Conservation (phyloP, 2,329 filamentous ascomycete species). For the Trichoderma endophyticum region DNA sequence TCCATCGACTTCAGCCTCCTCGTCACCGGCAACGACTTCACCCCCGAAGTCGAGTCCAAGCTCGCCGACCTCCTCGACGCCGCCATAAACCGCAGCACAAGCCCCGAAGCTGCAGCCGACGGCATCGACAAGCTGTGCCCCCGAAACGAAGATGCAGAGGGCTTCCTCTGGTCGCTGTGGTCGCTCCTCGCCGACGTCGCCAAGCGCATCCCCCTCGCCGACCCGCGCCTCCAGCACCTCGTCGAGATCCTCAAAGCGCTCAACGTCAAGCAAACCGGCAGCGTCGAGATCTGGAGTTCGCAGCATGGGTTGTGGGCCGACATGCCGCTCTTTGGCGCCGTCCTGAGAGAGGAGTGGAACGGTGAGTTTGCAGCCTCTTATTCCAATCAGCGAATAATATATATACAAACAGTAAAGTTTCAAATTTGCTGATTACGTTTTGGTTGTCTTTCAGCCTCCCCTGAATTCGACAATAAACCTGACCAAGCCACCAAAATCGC, state of each 20-base stretch:
- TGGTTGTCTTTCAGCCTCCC: constrained; percentile 21
- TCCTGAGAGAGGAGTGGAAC: constrained; percentile 32
- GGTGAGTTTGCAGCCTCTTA: constrained; percentile 22
- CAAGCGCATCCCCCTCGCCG: constrained; percentile 28
- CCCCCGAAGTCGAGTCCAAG: neutral
- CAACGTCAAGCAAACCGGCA: constrained; percentile 23
- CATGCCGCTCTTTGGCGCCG: constrained; percentile 31
- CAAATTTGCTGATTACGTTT: neutral
- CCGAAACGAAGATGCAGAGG: constrained; percentile 22
- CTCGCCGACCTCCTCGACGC: constrained; percentile 24
- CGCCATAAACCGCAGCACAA: constrained; percentile 22
- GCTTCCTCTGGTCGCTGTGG: constrained; percentile 33
- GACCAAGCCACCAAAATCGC: constrained; percentile 22
- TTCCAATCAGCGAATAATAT: neutral
- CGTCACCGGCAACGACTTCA: neutral
- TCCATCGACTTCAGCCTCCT: neutral
- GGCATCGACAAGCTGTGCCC: constrained; percentile 29
- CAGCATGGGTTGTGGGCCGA: constrained; percentile 29
- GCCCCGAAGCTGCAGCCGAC: constrained; percentile 23
- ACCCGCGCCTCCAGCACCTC: constrained; percentile 28
- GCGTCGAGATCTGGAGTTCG: constrained; percentile 30
- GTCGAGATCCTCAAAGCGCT: constrained; percentile 25
- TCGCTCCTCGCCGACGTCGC: constrained; percentile 26
- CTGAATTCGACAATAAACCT: constrained; percentile 26
- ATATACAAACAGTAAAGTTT: neutral